phyloP scores from a whole-genome alignment of 225 moss, liverwort and hornwort genomes.

The Bryum argenteum region DNA sequence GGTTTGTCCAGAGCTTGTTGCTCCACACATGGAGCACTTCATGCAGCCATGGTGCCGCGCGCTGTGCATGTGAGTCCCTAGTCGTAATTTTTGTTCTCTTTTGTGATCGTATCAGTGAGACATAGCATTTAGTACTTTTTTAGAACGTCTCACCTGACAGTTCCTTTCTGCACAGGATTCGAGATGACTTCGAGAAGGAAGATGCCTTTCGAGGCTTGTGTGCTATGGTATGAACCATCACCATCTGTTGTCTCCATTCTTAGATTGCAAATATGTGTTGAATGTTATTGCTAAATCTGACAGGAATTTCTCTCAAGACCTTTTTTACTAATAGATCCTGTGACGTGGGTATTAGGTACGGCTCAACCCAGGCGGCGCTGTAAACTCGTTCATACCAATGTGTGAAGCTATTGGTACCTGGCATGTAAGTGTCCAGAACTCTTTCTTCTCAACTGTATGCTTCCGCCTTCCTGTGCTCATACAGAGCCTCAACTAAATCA shows the following conservation, averaged over 20 bases:
- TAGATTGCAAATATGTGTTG: no score
- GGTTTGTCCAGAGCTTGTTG: slow-evolving; percentile 99
- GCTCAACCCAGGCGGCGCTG: slow-evolving; percentile 83
- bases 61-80: slow-evolving; percentile 82
- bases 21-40: slow-evolving; percentile 98
- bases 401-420: slow-evolving; percentile 98
- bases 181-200: slow-evolving; percentile 96
- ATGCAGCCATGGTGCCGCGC: slow-evolving; percentile 96
- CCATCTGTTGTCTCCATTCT: neutral
- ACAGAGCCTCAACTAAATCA: no score
- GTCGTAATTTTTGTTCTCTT: slow-evolving; percentile 7
- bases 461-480: slow-evolving; percentile 1
- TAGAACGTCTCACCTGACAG: neutral
- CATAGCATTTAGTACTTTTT: no score
- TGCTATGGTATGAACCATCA: slow-evolving; percentile 75
- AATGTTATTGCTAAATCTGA: neutral
- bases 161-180: slow-evolving; percentile 60
- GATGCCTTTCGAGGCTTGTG: slow-evolving; percentile 97
- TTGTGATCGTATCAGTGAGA: neutral
- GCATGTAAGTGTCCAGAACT: slow-evolving; percentile 68
- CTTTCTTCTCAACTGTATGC: slow-evolving; percentile 13
- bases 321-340: slow-evolving; percentile 16
- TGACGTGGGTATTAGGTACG: slow-evolving; percentile 61
- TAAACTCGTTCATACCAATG: slow-evolving; percentile 87
- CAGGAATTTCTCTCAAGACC: slow-evolving; percentile 18